These are phyloP conservation scores for Ustilago vetiveriae DNA, from an alignment of 1,284 basidiomycete species.

Conservation along the genomic window DNA sequence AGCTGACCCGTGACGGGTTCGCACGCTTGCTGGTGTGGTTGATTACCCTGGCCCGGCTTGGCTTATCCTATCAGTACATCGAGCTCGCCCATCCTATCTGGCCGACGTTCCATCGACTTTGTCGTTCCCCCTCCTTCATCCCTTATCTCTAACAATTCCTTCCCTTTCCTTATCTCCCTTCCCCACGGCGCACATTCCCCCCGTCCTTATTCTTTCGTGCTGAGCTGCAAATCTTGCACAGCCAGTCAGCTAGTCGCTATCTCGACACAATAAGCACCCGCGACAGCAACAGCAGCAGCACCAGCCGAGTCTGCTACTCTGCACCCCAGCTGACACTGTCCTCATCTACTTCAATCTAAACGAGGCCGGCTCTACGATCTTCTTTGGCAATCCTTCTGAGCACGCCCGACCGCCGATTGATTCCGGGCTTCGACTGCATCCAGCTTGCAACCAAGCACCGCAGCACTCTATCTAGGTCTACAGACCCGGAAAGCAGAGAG, in stretches of 20 bases:
- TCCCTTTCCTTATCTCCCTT: slow-evolving; percentile 23
- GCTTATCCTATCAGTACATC: too few relatives aligned
- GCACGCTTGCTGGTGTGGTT: too few relatives aligned
- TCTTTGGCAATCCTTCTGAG: background rate
- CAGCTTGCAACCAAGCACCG: too few relatives aligned
- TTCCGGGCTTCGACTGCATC: too few relatives aligned
- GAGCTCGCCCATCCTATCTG: slow-evolving; percentile 3
- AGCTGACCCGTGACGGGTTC: slow-evolving; percentile 1
- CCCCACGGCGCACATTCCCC: slow-evolving; percentile 20
- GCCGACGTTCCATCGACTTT: too few relatives aligned
- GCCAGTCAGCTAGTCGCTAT: slow-evolving; percentile 1
- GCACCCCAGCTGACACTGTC: too few relatives aligned
- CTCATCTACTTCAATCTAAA: background rate
- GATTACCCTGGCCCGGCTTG: too few relatives aligned
- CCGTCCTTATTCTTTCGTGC: slow-evolving; percentile 14
- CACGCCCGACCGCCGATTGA: too few relatives aligned
- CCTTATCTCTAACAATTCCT: slow-evolving; percentile 28
- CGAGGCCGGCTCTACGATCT: background rate
- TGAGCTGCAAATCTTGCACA: slow-evolving; percentile 1
- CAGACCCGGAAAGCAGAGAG: too few relatives aligned
- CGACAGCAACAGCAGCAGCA: background rate
- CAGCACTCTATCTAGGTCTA: too few relatives aligned
- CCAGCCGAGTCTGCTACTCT: too few relatives aligned
- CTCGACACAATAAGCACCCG: slow-evolving; percentile 9
- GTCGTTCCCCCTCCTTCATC: slow-evolving; percentile 16